Base-by-base conservation (phyloP, 192 early-diverging fungal species). In the Podila clonocystis region DNA sequence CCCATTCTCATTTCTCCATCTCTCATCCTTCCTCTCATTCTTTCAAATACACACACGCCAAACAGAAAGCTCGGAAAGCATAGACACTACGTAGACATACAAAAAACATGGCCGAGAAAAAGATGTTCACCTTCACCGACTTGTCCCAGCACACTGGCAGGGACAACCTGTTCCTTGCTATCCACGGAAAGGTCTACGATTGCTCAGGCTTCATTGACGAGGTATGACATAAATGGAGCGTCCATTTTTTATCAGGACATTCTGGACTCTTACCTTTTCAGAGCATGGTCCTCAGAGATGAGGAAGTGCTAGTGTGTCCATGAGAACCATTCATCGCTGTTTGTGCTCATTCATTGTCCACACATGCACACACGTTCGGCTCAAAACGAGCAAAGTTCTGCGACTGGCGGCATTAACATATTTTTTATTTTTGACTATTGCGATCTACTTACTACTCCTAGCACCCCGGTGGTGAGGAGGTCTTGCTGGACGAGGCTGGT, bases 381-480 rank as follows among this genome's bases (percentile, higher is more conserved):
- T 45, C 41, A 45, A 45, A 45, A 45, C 13, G 41, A 45, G 41
- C 41, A 45, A 36, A 45, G 41, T 15, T 15, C 41, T 45, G 13
- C 41, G 11, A 45, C 41, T 45, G 41, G 13, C 41, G 34, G 50
- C 50, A 55, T 24, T 24, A 55, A 55, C 20, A 24, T 36, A 55
- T 12, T 22, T 22, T 55, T 3, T 55, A 24, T 55, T n/a, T 22
- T 26, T 55, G n/a, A 11, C 17, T 55, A 26, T 55, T 24, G 52
- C n/a, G 19, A 24, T 55, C 5, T 8, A 5, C 50, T 26, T 8
- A 5, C 50, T 26, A 50, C 24, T 11, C 34, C 9, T 83, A 98
- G 94, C 97, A 99, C 82, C 97, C 95, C 20, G 95, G 95, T 68
- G 95, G 95, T 70, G 95, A 96, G 79, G 95, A 96, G 74, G 94